A percentile compares a stretch with the other conserved stretches of the same genome.
These are phyloP conservation scores for Cystofilobasidium bisporidii DNA, from an alignment of 768 basidiomycete species.

Conservation along the genomic window DNA sequence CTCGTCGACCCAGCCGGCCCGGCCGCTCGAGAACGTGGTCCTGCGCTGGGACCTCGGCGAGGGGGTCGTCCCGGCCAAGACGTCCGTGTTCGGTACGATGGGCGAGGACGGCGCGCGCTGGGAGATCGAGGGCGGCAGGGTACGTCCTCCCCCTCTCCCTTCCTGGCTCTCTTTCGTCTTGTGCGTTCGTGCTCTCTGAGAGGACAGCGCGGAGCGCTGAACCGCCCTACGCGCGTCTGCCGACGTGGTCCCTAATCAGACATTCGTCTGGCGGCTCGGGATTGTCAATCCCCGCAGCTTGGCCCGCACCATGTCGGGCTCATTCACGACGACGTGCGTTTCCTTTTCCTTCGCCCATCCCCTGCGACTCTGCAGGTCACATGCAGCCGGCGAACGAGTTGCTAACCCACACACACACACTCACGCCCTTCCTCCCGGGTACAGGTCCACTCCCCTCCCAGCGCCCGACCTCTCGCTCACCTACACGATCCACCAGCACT, in stretches of 20 bases:
- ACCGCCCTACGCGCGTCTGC: too few relatives aligned
- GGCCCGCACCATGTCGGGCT: slow-evolving; percentile 11
- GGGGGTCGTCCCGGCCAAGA: slow-evolving; percentile 48
- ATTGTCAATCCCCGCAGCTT: neutral
- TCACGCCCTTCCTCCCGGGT: neutral
- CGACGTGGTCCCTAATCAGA: neutral
- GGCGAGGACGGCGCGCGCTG: slow-evolving; percentile 53
- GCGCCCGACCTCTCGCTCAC: neutral
- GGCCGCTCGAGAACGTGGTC: slow-evolving; percentile 59
- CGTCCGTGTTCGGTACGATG: slow-evolving; percentile 56
- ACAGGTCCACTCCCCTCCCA: slow-evolving; percentile 10
- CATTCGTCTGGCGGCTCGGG: slow-evolving; percentile 18
- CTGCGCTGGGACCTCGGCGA: slow-evolving; percentile 68
- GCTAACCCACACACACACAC: too few relatives aligned
- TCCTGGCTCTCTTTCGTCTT: neutral
- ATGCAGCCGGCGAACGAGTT: too few relatives aligned
- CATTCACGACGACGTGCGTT: slow-evolving; percentile 4
- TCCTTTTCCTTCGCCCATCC: neutral
- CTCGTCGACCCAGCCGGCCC: slow-evolving; percentile 35
- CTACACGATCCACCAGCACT: slow-evolving; percentile 26
- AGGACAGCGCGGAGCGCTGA: too few relatives aligned
- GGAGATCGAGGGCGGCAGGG: slow-evolving; percentile 66
- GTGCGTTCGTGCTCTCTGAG: neutral
- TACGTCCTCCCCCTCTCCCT: slow-evolving; percentile 33
- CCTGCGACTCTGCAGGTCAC: neutral